Percentiles rank a stretch among this genome's conserved stretches.
Conservation (phyloP, 176 grass and related monocot species). For the Cymbopogon citratus region DNA sequence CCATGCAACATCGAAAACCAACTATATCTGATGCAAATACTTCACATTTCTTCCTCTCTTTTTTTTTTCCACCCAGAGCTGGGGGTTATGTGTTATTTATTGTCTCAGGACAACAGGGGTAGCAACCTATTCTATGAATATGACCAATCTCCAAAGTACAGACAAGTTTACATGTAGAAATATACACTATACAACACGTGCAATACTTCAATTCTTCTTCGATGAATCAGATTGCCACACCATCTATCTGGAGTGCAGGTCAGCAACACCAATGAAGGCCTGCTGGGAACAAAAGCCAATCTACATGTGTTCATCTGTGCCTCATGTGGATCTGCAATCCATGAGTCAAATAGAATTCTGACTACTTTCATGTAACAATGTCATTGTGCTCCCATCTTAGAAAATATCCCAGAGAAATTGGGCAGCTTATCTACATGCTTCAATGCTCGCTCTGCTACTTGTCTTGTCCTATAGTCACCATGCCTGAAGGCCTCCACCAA, state of each 20-base stretch:
- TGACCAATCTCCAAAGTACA: constrained; percentile 28
- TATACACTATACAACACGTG: constrained; percentile 40
- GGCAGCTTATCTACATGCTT: constrained; percentile 98
- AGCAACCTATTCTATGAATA: constrained; percentile 37
- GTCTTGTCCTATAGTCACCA: constrained; percentile 81
- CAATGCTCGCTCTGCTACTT: constrained; percentile 83
- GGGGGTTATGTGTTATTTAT: constrained; percentile 18
- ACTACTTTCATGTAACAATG: constrained; percentile 8
- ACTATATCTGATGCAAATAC: constrained; percentile 15
- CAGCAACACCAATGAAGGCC: background rate
- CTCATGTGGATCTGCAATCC: constrained; percentile 10
- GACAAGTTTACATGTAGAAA: constrained; percentile 34
- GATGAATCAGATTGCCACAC: background rate
- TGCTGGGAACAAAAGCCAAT: constrained; percentile 4
- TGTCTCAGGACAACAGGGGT: constrained; percentile 9
- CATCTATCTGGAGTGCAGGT: background rate
- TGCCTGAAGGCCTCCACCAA: constrained; percentile 91
- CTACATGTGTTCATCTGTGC: background rate
- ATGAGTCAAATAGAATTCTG: constrained; percentile 33
- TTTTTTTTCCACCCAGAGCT: background rate
- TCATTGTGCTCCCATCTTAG: constrained; percentile 65
- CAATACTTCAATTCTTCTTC: constrained; percentile 33
- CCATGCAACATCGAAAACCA: background rate
- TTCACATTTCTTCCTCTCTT: background rate
- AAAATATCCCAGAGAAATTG: constrained; percentile 95